Conservation (phyloP, 129 eudicot species). For the Solidago caesia region DNA sequence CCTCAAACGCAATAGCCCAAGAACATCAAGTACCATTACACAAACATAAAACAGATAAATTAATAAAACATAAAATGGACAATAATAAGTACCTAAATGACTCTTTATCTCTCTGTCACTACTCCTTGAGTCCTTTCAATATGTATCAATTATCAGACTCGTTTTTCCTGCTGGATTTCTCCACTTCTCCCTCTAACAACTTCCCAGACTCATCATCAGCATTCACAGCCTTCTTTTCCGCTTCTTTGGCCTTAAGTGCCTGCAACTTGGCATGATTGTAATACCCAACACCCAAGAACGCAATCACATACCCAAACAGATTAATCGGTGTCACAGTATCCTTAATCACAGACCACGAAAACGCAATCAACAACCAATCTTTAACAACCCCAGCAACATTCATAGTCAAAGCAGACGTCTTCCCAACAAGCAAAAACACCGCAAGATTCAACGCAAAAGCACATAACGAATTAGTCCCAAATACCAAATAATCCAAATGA, state of each 20-base stretch:
- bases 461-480: constrained; percentile 48
- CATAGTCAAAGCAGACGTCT: constrained; percentile 58
- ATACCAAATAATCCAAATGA: constrained; percentile 41
- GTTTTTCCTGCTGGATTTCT: constrained; percentile 13
- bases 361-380: constrained; percentile 60
- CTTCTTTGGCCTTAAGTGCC: constrained; percentile 52
- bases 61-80: background rate
- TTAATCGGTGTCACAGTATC: constrained; percentile 56
- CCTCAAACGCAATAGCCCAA: constrained; percentile 21
- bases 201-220: constrained; percentile 45
- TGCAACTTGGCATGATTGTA: constrained; percentile 50
- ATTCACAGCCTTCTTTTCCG: constrained; percentile 38
- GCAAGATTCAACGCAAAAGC: constrained; percentile 50
- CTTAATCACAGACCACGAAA: constrained; percentile 69
- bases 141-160: constrained; percentile 34
- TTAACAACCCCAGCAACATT: constrained; percentile 58
- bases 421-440: constrained; percentile 52
- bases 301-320: constrained; percentile 49
- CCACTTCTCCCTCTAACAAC: constrained; percentile 42
- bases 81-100: constrained; percentile 19
- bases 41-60: constrained; percentile 6
- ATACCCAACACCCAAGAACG: constrained; percentile 54
- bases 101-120: background rate
- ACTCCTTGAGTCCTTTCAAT: background rate
- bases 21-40: constrained; percentile 16